A percentile compares a stretch with the other conserved stretches of the same genome.
Evolutionary conservation across 768 basidiomycete genomes (phyloP).

Genomic region (Leccinum pellstonianum): DNA sequence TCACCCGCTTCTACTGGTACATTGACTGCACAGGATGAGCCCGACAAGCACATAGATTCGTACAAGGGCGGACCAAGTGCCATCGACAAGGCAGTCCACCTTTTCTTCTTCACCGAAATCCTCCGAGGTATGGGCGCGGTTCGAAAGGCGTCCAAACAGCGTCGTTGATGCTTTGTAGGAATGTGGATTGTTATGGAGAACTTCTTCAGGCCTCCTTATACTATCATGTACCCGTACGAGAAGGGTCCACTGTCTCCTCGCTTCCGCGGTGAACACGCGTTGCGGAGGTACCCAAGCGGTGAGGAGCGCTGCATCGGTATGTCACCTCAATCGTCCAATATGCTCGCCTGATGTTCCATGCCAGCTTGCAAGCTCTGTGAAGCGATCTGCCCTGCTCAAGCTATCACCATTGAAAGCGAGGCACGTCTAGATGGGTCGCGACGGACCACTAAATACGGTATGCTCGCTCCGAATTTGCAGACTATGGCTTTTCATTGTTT

Average conservation of each 20-base stretch:
- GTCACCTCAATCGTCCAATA: slow-evolving; percentile 28
- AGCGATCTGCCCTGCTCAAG: slow-evolving; percentile 98
- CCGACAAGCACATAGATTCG: slow-evolving; percentile 57
- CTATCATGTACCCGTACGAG: slow-evolving; percentile 98
- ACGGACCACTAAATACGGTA: slow-evolving; percentile 96
- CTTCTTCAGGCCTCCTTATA: slow-evolving; percentile 94
- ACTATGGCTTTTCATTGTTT: neutral
- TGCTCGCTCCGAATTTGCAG: slow-evolving; percentile 17
- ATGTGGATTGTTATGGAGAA: slow-evolving; percentile 97
- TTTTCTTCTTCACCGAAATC: slow-evolving; percentile 99
- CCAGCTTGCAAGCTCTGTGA: slow-evolving; percentile 98
- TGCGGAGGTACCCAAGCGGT: slow-evolving; percentile 94
- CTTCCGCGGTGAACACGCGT: slow-evolving; percentile 97
- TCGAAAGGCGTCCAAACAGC: neutral
- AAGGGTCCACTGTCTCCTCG: slow-evolving; percentile 97
- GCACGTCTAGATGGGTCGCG: slow-evolving; percentile 92
- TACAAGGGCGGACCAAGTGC: slow-evolving; percentile 84
- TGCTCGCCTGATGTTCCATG: slow-evolving; percentile 6
- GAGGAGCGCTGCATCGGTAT: slow-evolving; percentile 98
- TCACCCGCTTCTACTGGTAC: slow-evolving; percentile 36
- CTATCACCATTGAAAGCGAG: slow-evolving; percentile 99
- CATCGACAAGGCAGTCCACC: slow-evolving; percentile 91
- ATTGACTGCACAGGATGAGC: slow-evolving; percentile 38
- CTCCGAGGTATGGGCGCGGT: slow-evolving; percentile 69
- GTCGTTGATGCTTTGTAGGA: slow-evolving; percentile 47